Base-by-base conservation (phyloP, 345 rosid genomes). In the Euphorbia peplus region DNA sequence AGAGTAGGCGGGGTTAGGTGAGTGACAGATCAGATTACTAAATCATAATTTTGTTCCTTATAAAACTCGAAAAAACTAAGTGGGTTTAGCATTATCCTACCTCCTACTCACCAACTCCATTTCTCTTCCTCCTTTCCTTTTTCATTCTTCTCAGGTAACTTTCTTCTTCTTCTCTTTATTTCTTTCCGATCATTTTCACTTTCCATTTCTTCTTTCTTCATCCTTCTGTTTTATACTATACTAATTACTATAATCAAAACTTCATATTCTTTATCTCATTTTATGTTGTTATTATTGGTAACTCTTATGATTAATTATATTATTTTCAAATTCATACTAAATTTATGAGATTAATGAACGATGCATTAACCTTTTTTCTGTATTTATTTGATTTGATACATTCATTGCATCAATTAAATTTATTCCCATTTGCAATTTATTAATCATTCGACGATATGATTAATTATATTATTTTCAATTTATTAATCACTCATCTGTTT, bases 1-100 rank as follows among this genome's bases (percentile, higher is more conserved):
- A 18, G 19, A 46, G 64, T 59, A 19, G 76, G 77, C 69, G 19
- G 74, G 22, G 67, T 71, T 75, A 37, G 80, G 83, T 79, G 79
- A 68, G 25, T 24, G 72, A 66, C 41, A 55, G n/a, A 58, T 11
- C 19, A 4, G 10, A 9, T 4, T 1, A 30, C 4, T 5, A 58
- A 9, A 5, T 11, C 12, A 12, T 8, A 8, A 39, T 8, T 16
- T 26, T 13, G 18, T 62, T 25, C 13, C 16, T 44, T 46, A 56
- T 41, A 46, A 18, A 44, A 15, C n/a, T n/a, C n/a, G n/a, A n/a
- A n/a, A n/a, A n/a, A n/a, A n/a, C n/a, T 44, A 44, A 44, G 6
- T 39, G 11, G 42, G 1, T 1, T 4, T 4, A 7, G 19, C 0
- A 7, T 11, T 37, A n/a, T n/a, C 15, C 4, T 25, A 39, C 35